Evolutionary conservation across 2,329 filamentous ascomycete species (phyloP), one percentile per base, ranked within the genome.

Genomic region (Botrytis sinoallii): DNA sequence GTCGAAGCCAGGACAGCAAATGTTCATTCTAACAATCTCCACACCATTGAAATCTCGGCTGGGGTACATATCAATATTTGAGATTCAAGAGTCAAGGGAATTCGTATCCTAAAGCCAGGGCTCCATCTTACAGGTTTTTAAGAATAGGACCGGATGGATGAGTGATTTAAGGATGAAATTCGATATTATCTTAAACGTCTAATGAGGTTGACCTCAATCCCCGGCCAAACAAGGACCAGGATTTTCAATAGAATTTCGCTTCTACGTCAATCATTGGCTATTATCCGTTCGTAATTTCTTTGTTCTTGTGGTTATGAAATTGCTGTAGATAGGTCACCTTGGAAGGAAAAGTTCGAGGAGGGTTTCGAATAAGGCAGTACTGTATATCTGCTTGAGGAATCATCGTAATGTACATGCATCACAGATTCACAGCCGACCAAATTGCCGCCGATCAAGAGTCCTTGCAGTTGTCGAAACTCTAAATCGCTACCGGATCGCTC

Each of bases 401-500:
- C 48, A 55, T 55, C 25, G 18, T 60, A 40, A 48, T 18, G 29
- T 35, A 38, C 38, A 59, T 57, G 29, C 35, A 68, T 57, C 35
- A 29, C 25, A 29, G 46, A 25, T 9, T 57, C 35, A 29, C 25
- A 29, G 46, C 35, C 16, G 48, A 68, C 46, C 16, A 55, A 55
- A 68, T 55, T 68, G 66, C 32, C 66, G 66, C 65, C 48, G 35
- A 68, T 20, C 66, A 67, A 38, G 16, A 55, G 46, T 29, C 63
- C 63, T 40, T 59, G 71, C 71, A 70, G 42, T 38, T 44, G 52
- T 70, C 52, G 38, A 67, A 68, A 67, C 46, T 72, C 46, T 72
- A 72, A 66, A 72, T 61, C 57, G 20, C 20, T 44, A 57, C 61
- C 63, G 63, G 71, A 72, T 72, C 64, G 64, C 57, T 64, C 70